These are phyloP conservation scores for Sclerotinia nivalis DNA, from an alignment of 2,329 filamentous ascomycete genomes.

Conservation along the genomic window DNA sequence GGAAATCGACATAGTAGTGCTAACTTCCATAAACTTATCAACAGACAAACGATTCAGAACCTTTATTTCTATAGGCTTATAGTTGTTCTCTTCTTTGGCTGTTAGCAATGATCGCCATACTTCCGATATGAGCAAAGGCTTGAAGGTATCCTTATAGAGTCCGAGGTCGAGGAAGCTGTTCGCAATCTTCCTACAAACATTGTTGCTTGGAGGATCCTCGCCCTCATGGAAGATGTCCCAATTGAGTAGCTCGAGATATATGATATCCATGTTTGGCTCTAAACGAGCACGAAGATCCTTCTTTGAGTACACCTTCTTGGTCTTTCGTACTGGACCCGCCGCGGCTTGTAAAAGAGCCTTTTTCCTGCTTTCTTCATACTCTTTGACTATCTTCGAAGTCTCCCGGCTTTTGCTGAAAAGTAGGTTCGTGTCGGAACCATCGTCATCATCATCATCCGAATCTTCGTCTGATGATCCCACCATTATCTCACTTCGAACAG, in stretches of 20 bases:
- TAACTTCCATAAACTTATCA: conserved; percentile 90
- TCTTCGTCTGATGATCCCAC: conserved; percentile 74
- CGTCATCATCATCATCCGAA: conserved; percentile 68
- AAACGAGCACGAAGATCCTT: conserved; percentile 95
- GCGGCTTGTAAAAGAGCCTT: conserved; percentile 55
- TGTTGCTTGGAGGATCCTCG: conserved; percentile 78
- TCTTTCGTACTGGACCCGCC: conserved; percentile 78
- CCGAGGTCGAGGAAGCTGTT: conserved; percentile 73
- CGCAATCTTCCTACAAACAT: conserved; percentile 73
- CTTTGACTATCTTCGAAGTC: conserved; percentile 39
- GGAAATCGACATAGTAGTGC: conserved; percentile 71
- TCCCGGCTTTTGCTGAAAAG: conserved; percentile 51
- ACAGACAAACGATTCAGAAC: conserved; percentile 85
- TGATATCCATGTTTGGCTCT: conserved; percentile 79
- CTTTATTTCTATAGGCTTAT: conserved; percentile 82
- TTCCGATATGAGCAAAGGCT: conserved; percentile 86
- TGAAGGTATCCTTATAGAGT: conserved; percentile 86
- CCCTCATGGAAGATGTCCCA: conserved; percentile 96
- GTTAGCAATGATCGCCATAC: conserved; percentile 95
- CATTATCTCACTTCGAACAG: conserved; percentile 83
- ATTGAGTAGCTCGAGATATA: conserved; percentile 83
- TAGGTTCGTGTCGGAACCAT: conserved; percentile 41
- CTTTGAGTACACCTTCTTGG: conserved; percentile 74
- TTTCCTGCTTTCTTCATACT: conserved; percentile 50
- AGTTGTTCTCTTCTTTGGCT: conserved; percentile 80